Base-by-base conservation (phyloP, 225 moss, liverwort and hornwort genomes). In the Pseudisothecium myosuroides region DNA sequence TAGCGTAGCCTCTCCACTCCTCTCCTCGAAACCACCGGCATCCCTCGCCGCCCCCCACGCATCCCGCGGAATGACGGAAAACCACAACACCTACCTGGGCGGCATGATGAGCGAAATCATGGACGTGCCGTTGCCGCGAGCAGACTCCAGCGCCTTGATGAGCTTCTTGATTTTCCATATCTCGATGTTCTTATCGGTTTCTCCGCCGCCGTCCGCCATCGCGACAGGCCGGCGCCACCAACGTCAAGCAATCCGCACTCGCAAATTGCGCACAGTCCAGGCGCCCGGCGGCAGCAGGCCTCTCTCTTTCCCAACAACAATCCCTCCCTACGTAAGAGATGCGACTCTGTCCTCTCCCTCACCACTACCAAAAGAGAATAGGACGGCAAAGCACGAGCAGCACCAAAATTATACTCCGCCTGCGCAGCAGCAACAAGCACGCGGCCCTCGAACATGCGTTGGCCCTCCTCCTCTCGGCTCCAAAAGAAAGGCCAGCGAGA, bases 101-200 rank as follows among this genome's bases (percentile, higher is more conserved):
- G 98, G 98, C 98, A 98, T 98, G 92, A 97, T 97, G 50, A 98
- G 95, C 86, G 97, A 98, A 69, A 98, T 98, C 98, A 97, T 97
- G 88, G 96, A 96, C 82, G 98, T 98, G 45, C 98, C 98, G 78
- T 98, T 98, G 37, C 97, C 98, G 37, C 96, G 92, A 62, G 98
- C 98, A 15, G 97, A 98, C 93, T 97, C 98, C 95, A 98, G 89
- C 32, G 94, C 98, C 93, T 98, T 98, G 93, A 98, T 98, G 61
- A 98, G 94, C 93, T 98, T 98, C 95, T 98, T 98, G 92, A 98
- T 97, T 92, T 98, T 98, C 97, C 98, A 98, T 95, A 98, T 97
- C 92, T 97, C 98, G 60, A 97, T 97, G 81, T 98, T 97, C 94
- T 98, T 98, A 76, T 98, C 97, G 56, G 96, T 98, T 93, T 95